phyloP scores from a whole-genome alignment of 179 eudicot genomes.

The Patellifolia procumbens region DNA sequence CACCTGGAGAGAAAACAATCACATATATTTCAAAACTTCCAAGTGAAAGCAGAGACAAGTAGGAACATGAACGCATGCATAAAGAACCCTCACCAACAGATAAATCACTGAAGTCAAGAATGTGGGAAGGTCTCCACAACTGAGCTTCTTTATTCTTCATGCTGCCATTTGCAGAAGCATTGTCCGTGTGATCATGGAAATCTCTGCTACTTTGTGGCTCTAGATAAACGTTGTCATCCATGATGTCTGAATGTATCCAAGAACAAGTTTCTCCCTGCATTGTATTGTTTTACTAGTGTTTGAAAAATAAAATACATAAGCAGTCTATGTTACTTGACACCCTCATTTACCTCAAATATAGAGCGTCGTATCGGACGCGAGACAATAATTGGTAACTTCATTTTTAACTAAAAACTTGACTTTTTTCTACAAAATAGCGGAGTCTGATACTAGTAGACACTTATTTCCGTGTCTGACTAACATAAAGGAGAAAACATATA shows the following conservation, averaged over 20 bases:
- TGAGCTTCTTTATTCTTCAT: slow-evolving; percentile 25
- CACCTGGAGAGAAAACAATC: slow-evolving; percentile 53
- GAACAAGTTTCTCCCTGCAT: slow-evolving; percentile 61
- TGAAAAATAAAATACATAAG: too few species aligned
- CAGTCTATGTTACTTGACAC: too few species aligned
- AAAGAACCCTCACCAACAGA: slow-evolving; percentile 63
- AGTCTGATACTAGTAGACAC: too few species aligned
- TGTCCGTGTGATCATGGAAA: slow-evolving; percentile 30
- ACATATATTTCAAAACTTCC: slow-evolving; percentile 18
- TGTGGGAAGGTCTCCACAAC: slow-evolving; percentile 66
- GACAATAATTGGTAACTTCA: too few species aligned
- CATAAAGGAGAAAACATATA: too few species aligned
- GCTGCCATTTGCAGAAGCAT: slow-evolving; percentile 31
- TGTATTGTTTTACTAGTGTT: too few species aligned
- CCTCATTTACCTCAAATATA: too few species aligned
- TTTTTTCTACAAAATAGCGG: too few species aligned
- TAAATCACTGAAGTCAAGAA: slow-evolving; percentile 86
- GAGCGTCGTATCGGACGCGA: too few species aligned
- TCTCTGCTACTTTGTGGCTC: slow-evolving; percentile 41
- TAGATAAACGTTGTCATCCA: slow-evolving; percentile 90
- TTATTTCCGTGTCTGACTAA: too few species aligned
- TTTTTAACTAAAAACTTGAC: too few species aligned
- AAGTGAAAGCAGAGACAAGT: slow-evolving; percentile 15
- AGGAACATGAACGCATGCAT: background rate
- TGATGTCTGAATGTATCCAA: slow-evolving; percentile 94